These are phyloP conservation scores for Coniochaeta ligniaria DNA, from an alignment of 2,329 filamentous ascomycete species.

Conservation along the genomic window DNA sequence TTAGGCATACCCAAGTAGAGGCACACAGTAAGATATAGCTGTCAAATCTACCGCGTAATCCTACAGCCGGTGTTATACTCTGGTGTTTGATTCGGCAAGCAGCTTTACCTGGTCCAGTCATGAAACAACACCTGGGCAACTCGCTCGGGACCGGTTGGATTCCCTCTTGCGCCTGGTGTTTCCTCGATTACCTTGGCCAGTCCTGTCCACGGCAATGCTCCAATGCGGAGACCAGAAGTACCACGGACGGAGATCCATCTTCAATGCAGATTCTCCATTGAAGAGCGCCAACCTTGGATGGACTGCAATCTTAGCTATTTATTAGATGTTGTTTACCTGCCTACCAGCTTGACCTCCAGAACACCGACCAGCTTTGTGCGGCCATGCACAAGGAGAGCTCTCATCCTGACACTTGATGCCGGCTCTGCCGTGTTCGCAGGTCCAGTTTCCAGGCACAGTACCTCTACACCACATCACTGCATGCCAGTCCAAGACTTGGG, in stretches of 20 bases:
- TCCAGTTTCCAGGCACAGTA: slow-evolving; percentile 3
- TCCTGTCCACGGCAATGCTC: no score
- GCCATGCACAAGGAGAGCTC: neutral
- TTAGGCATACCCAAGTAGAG: no score
- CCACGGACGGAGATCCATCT: neutral
- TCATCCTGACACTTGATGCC: neutral
- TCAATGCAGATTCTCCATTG: neutral
- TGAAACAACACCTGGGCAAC: slow-evolving; percentile 5
- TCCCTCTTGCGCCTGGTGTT: neutral
- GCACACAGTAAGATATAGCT: no score
- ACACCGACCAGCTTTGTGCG: neutral
- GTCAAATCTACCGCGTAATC: neutral
- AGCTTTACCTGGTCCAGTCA: neutral
- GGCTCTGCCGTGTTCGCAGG: neutral
- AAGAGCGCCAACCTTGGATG: neutral
- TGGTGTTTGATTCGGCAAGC: neutral
- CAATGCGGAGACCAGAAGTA: no score
- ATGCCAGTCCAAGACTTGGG: neutral
- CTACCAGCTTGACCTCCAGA: neutral
- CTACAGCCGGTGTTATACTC: neutral
- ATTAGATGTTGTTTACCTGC: neutral
- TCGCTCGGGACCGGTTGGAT: neutral
- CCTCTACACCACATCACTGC: neutral
- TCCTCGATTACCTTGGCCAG: neutral
- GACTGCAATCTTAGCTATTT: neutral